Evolutionary conservation across 768 basidiomycete genomes (phyloP).

Genomic region (Macrocybe gigantea): DNA sequence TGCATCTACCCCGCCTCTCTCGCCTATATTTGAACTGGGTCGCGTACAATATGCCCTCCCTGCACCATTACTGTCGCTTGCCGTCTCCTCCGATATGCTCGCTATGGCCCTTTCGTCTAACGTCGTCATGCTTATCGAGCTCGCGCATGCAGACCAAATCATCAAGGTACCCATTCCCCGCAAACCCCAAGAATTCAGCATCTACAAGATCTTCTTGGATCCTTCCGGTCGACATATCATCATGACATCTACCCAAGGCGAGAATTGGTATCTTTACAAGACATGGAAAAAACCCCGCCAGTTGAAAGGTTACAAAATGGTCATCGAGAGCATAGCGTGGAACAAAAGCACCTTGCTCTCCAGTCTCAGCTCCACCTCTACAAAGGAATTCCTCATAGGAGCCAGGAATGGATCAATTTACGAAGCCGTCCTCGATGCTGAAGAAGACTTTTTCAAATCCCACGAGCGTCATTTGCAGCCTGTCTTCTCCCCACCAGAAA

Average conservation of each 20-base stretch:
- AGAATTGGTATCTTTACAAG: constrained; percentile 88
- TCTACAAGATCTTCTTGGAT: constrained; percentile 85
- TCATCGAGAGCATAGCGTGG: constrained; percentile 92
- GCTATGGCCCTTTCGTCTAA: constrained; percentile 80
- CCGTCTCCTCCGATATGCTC: constrained; percentile 81
- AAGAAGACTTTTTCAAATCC: constrained; percentile 89
- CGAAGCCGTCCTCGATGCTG: constrained; percentile 84
- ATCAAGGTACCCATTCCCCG: constrained; percentile 72
- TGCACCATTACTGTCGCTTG: constrained; percentile 76
- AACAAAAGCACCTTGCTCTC: constrained; percentile 65
- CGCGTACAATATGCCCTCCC: constrained; percentile 87
- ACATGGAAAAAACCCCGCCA: constrained; percentile 78
- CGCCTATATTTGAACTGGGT: constrained; percentile 76
- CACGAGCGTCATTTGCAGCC: constrained; percentile 73
- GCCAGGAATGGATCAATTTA: constrained; percentile 81
- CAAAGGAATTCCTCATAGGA: constrained; percentile 83
- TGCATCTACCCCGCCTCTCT: constrained; percentile 27
- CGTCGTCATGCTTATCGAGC: constrained; percentile 80
- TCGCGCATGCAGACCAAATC: constrained; percentile 83
- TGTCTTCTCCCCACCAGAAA: constrained; percentile 74
- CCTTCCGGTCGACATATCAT: constrained; percentile 90
- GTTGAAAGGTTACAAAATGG: constrained; percentile 76
- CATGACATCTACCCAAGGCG: constrained; percentile 80
- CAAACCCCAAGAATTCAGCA: constrained; percentile 68
- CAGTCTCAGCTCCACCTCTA: constrained; percentile 65